phyloP scores from a whole-genome alignment of 169 alveolate genomes.

The Plasmodium falciparum region DNA sequence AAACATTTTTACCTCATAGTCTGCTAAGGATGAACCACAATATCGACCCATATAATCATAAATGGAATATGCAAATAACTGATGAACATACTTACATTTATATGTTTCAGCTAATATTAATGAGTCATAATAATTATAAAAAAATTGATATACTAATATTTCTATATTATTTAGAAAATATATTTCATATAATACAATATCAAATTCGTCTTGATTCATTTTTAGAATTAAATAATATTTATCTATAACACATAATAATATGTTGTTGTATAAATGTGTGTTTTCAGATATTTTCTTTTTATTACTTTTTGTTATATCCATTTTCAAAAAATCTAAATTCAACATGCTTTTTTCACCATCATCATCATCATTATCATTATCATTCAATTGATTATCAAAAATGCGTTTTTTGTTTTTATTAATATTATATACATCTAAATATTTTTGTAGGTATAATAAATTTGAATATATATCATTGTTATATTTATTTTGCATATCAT shows the following conservation, averaged over 20 bases:
- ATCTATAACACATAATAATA: conserved; percentile 42
- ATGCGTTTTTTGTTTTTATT: conserved; percentile 41
- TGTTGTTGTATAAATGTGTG: conserved; percentile 8
- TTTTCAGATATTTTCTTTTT: background rate
- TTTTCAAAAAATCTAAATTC: conserved; percentile 31
- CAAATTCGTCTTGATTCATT: conserved; percentile 16
- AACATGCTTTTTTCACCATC: conserved; percentile 24
- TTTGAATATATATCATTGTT: background rate
- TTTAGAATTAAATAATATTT: conserved; percentile 36
- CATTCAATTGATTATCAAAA: conserved; percentile 16
- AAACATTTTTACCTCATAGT: conserved; percentile 23
- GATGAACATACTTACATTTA: conserved; percentile 13
- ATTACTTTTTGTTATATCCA: conserved; percentile 41
- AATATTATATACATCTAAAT: conserved; percentile 43
- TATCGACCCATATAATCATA: conserved; percentile 59
- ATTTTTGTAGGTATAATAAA: background rate
- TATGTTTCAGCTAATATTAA: conserved; percentile 22
- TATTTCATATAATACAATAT: conserved; percentile 47
- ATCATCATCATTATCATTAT: background rate
- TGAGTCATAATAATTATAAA: conserved; percentile 42
- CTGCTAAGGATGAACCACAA: conserved; percentile 33
- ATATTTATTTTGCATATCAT: background rate
- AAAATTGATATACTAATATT: conserved; percentile 32
- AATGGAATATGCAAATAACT: conserved; percentile 43
- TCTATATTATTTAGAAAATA: conserved; percentile 39